phyloP scores from a whole-genome alignment of 371 early-diverging fungal species.

The Mortierella sp. region DNA sequence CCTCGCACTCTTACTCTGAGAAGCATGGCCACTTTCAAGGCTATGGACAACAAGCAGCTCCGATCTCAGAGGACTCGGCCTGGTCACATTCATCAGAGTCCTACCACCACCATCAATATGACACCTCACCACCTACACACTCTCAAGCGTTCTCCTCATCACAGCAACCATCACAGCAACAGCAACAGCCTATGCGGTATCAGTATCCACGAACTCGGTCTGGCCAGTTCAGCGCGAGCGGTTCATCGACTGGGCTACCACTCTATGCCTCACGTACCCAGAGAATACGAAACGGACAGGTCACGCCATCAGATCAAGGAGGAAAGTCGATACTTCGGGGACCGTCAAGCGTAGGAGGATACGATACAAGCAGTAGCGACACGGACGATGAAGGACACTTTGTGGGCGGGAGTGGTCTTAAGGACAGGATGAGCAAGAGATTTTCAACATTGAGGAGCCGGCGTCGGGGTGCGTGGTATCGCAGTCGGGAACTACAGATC shows the following conservation, averaged over 20 bases:
- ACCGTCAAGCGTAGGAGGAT: constrained; percentile 19
- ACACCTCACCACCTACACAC: constrained; percentile 17
- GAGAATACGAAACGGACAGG: constrained; percentile 42
- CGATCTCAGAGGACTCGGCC: constrained; percentile 1
- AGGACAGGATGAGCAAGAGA: constrained; percentile 20
- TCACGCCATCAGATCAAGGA: constrained; percentile 37
- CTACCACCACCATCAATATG: constrained; percentile 9
- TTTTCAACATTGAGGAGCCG: constrained; percentile 36
- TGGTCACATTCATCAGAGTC: constrained; percentile 5
- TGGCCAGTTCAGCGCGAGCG: constrained; percentile 22
- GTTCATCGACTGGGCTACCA: constrained; percentile 24
- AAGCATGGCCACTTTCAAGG: constrained; percentile 3
- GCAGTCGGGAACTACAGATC: constrained; percentile 34
- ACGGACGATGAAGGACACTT: constrained; percentile 38
- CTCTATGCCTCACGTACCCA: constrained; percentile 49
- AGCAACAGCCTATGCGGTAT: constrained; percentile 47
- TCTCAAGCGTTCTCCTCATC: constrained; percentile 33
- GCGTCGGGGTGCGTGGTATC: constrained; percentile 41
- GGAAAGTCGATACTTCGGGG: constrained; percentile 43
- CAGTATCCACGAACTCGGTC: constrained; percentile 53
- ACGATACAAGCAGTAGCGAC: constrained; percentile 29
- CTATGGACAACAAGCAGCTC: neutral
- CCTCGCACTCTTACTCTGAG: constrained; percentile 15
- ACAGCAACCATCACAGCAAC: constrained; percentile 20
- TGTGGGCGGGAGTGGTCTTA: constrained; percentile 24